Evolutionary conservation across 2,329 filamentous ascomycete genomes (phyloP).

Genomic region (Penicillium sp.): DNA sequence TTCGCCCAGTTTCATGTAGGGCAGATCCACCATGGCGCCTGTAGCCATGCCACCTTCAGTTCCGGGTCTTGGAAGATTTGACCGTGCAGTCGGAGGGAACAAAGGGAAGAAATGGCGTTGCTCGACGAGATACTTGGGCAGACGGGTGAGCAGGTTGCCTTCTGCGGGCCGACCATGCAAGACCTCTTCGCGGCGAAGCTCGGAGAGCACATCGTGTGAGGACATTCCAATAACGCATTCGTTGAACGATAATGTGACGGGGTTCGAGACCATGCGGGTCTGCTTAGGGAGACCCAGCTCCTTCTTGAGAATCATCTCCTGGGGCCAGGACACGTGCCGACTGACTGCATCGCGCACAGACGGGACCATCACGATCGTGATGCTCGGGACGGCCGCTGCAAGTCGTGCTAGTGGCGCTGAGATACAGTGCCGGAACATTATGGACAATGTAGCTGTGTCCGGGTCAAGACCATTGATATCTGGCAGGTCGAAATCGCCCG

Average conservation of each 20-base stretch:
- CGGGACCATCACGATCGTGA: slow-evolving; percentile 79
- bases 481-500: slow-evolving; percentile 74
- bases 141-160: slow-evolving; percentile 64
- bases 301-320: slow-evolving; percentile 66
- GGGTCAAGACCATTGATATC: slow-evolving; percentile 65
- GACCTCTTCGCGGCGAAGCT: slow-evolving; percentile 74
- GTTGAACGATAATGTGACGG: slow-evolving; percentile 84
- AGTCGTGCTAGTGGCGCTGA: slow-evolving; percentile 70
- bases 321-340: slow-evolving; percentile 84
- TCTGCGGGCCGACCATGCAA: slow-evolving; percentile 55
- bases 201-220: slow-evolving; percentile 78
- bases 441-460: slow-evolving; percentile 74
- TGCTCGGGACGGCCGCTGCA: slow-evolving; percentile 65
- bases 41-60: slow-evolving; percentile 59
- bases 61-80: slow-evolving; percentile 63
- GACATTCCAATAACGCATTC: slow-evolving; percentile 80
- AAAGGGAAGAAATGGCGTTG: slow-evolving; percentile 89
- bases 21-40: slow-evolving; percentile 76
- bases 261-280: slow-evolving; percentile 78
- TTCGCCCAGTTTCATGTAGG: slow-evolving; percentile 84
- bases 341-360: slow-evolving; percentile 78
- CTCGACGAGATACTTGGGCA: slow-evolving; percentile 76
- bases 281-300: slow-evolving; percentile 77
- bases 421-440: slow-evolving; percentile 79
- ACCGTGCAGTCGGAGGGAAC: slow-evolving; percentile 74